These are phyloP conservation scores for Phycomyces blakesleeanus DNA, from an alignment of 192 early-diverging fungal species.

Conservation along the genomic window DNA sequence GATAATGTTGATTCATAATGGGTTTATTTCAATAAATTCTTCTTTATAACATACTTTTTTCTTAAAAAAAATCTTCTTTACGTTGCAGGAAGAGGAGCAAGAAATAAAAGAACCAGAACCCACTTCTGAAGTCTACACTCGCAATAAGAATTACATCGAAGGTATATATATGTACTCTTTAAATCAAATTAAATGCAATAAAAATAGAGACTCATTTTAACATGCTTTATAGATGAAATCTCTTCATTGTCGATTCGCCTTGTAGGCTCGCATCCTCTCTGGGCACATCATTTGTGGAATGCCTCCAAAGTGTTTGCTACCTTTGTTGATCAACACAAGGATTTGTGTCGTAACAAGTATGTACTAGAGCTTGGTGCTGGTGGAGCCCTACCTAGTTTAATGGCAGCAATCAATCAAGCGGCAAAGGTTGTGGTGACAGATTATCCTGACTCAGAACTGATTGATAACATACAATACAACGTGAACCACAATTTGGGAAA, in stretches of 20 bases:
- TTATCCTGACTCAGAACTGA: constrained; percentile 73
- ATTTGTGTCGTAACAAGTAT: constrained; percentile 52
- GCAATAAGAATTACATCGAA: constrained; percentile 35
- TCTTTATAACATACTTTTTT: background rate
- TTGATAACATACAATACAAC: constrained; percentile 75
- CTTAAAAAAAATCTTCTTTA: background rate
- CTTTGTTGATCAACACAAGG: constrained; percentile 69
- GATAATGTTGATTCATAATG: background rate
- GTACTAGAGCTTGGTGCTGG: constrained; percentile 85
- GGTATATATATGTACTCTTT: too few species aligned
- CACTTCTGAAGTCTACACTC: constrained; percentile 52
- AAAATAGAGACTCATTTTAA: background rate
- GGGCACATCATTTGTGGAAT: constrained; percentile 92
- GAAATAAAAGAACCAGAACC: constrained; percentile 47
- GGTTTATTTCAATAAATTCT: background rate
- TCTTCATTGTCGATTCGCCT: constrained; percentile 50
- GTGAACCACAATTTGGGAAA: constrained; percentile 47
- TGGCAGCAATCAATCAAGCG: constrained; percentile 70
- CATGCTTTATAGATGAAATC: constrained; percentile 6
- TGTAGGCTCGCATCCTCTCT: constrained; percentile 74
- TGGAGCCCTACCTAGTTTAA: constrained; percentile 75
- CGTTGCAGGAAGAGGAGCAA: constrained; percentile 17
- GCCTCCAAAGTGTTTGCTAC: constrained; percentile 78
- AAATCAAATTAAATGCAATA: background rate
- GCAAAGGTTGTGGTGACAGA: constrained; percentile 66